Conservation (phyloP, 257 asterid genomes). For the Rehmannia glutinosa region DNA sequence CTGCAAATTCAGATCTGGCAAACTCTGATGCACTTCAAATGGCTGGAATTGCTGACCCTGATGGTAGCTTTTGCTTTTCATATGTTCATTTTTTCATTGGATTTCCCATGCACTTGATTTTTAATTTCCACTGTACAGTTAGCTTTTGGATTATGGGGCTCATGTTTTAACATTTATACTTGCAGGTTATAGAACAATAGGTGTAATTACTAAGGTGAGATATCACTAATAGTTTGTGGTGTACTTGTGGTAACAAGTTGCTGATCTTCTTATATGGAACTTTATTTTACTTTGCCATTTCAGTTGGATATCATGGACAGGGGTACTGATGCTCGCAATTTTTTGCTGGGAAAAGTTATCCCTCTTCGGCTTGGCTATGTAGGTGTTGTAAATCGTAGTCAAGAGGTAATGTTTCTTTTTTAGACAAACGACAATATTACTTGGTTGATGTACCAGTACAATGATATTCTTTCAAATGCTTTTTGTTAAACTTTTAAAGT, state of each 20-base stretch:
- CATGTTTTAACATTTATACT: constrained; percentile 20
- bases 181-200: constrained; percentile 92
- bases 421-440: background rate
- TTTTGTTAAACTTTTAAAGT: background rate
- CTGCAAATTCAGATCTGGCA: constrained; percentile 94
- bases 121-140: background rate
- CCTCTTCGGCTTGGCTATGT: constrained; percentile 92
- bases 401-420: constrained; percentile 55
- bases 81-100: background rate
- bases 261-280: background rate
- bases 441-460: background rate
- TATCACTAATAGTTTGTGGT: background rate
- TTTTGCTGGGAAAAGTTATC: constrained; percentile 79
- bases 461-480: background rate
- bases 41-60: constrained; percentile 99
- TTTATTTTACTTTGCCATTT: constrained; percentile 22
- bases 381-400: constrained; percentile 87
- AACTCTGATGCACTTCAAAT: constrained; percentile 99
- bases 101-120: background rate
- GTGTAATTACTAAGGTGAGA: constrained; percentile 89
- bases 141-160: constrained; percentile 13
- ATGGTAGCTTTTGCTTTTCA: constrained; percentile 46
- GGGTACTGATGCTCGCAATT: constrained; percentile 90
- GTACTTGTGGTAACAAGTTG: background rate
- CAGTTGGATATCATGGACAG: constrained; percentile 94